A percentile compares a stretch with the other conserved stretches of the same genome.
Conservation (phyloP, 768 basidiomycete species). For the Floccularia luteovirens region DNA sequence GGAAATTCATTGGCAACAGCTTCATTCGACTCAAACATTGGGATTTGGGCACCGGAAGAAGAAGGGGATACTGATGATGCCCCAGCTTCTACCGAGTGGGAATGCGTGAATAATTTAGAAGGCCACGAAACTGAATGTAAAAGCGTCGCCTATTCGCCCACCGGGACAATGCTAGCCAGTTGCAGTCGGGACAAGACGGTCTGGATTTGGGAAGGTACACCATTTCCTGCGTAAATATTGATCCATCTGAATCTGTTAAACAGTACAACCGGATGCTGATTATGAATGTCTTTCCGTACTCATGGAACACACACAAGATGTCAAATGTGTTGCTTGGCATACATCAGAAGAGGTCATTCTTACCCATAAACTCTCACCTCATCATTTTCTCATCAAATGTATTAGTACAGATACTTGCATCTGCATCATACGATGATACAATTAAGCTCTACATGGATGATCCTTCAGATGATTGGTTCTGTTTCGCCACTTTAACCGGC, state of each 20-base stretch:
- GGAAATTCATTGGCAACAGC: constrained; percentile 84
- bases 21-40: constrained; percentile 90
- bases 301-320: constrained; percentile 97
- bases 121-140: constrained; percentile 99
- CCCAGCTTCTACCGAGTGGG: constrained; percentile 58
- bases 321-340: constrained; percentile 94
- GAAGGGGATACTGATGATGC: constrained; percentile 26
- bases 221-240: not conserved
- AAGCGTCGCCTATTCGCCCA: constrained; percentile 73
- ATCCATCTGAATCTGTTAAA: constrained; percentile 3
- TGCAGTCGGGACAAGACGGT: constrained; percentile 97
- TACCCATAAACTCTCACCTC: constrained; percentile 3
- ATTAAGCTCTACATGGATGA: constrained; percentile 93
- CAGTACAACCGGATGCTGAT: constrained; percentile 86
- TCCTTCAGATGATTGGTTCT: constrained; percentile 91
- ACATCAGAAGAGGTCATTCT: constrained; percentile 80
- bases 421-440: constrained; percentile 94
- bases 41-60: constrained; percentile 76
- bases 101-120: constrained; percentile 79
- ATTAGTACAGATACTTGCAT: constrained; percentile 77
- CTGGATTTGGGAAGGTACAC: constrained; percentile 95
- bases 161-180: constrained; percentile 82
- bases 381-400: constrained; percentile 7
- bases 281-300: constrained; percentile 93
- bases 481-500: constrained; percentile 72